Evolutionary conservation across 305 asterid species (phyloP).

Genomic region (Fraxinus floribunda): DNA sequence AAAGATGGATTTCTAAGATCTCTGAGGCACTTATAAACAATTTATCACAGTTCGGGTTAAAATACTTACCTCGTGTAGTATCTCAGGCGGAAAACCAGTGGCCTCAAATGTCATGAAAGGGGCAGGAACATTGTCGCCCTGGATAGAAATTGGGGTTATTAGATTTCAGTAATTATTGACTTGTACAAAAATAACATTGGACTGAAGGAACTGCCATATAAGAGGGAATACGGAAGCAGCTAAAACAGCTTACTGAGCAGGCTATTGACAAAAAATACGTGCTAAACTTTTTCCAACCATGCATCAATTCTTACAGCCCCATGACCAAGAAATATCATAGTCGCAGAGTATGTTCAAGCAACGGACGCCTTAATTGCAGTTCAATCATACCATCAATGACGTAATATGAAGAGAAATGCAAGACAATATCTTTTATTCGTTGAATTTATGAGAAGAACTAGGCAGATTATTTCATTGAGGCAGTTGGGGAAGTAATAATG

Average conservation of each 20-base stretch:
- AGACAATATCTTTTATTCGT: background rate
- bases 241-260: background rate
- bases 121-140: conserved; percentile 93
- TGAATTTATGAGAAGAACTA: background rate
- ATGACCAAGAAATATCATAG: background rate
- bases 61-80: conserved; percentile 81
- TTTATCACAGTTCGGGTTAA: conserved; percentile 18
- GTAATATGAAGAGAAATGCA: background rate
- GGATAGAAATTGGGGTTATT: conserved; percentile 22
- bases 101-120: conserved; percentile 93
- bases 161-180: conserved; percentile 14
- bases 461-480: background rate
- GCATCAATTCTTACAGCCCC: background rate
- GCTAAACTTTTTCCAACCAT: background rate
- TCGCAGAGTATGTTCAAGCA: background rate
- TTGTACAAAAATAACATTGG: background rate
- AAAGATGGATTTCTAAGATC: conserved; percentile 17
- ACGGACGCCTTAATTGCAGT: background rate
- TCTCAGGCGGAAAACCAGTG: conserved; percentile 85
- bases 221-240: conserved; percentile 6
- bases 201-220: conserved; percentile 7
- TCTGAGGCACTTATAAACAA: conserved; percentile 9
- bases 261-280: background rate
- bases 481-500: background rate
- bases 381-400: background rate